Evolutionary conservation across 163 green algal genomes (phyloP).

Genomic region (Scenedesmus sp.): DNA sequence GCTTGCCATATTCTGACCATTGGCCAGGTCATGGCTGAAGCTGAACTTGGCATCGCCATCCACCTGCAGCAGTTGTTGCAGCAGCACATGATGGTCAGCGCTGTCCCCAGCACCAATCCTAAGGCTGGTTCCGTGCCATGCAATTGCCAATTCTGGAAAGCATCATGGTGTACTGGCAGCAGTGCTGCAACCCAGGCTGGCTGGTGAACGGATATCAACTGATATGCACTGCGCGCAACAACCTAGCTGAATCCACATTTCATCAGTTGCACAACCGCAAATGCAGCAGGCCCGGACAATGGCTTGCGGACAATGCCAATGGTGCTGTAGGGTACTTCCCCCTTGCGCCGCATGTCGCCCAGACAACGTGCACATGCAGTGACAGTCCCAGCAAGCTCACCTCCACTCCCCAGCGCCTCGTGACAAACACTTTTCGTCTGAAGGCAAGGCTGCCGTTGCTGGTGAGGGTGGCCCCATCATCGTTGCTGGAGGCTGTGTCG

Average conservation of each 20-base stretch:
- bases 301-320: not conserved
- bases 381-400: not conserved
- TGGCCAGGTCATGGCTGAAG: slow-evolving; percentile 34
- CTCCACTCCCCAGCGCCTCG: slow-evolving; percentile 33
- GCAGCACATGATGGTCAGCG: too few relatives aligned
- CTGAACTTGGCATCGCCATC: not conserved
- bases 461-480: slow-evolving; percentile 36
- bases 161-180: not conserved
- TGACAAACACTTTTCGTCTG: slow-evolving; percentile 29
- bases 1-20: not conserved
- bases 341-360: not conserved
- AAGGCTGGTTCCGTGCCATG: too few relatives aligned
- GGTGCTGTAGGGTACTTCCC: not conserved
- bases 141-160: not conserved
- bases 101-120: not conserved
- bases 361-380: not conserved
- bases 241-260: not conserved
- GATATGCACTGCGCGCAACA: not conserved
- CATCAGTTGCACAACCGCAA: too few relatives aligned
- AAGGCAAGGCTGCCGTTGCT: slow-evolving; percentile 6
- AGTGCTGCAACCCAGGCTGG: not conserved
- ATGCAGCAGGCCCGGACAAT: too few relatives aligned
- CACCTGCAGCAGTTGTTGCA: slow-evolving; percentile 5
- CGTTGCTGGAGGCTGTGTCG: not conserved
- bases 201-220: not conserved